Conservation (phyloP, 306 rosid genomes). For the Pyrus betulifolia region DNA sequence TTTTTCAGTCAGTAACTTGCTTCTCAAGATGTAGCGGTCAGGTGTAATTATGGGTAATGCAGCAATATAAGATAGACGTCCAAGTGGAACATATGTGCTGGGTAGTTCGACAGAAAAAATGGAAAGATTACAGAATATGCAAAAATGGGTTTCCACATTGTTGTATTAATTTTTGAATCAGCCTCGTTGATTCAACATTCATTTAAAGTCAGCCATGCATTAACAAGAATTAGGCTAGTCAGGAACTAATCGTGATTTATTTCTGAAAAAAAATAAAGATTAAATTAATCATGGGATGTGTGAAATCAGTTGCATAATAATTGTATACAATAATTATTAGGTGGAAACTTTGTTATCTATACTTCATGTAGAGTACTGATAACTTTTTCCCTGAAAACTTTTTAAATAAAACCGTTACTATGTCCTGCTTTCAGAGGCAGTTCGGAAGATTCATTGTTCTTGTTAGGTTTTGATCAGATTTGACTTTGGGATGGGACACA, state of each 20-base stretch:
- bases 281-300: not conserved
- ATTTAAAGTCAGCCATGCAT: not conserved
- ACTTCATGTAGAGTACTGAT: not conserved
- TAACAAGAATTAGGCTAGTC: not conserved
- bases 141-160: not conserved
- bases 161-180: not conserved
- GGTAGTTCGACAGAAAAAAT: not conserved
- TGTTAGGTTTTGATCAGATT: not conserved
- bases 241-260: not conserved
- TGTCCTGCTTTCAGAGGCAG: not conserved
- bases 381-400: not conserved
- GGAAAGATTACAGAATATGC: not conserved
- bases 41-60: not conserved
- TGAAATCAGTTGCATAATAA: not conserved
- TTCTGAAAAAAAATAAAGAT: not conserved
- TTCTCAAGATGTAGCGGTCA: not conserved
- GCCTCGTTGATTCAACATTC: not conserved
- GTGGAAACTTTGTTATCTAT: not conserved
- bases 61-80: not conserved
- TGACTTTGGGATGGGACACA: not conserved
- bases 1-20: constrained; percentile 6
- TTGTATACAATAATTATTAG: not conserved
- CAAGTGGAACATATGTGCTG: not conserved
- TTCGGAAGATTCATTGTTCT: not conserved
- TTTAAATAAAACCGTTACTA: not conserved